phyloP scores from a whole-genome alignment of 1,284 basidiomycete genomes.

The Irpex rosettiformis region DNA sequence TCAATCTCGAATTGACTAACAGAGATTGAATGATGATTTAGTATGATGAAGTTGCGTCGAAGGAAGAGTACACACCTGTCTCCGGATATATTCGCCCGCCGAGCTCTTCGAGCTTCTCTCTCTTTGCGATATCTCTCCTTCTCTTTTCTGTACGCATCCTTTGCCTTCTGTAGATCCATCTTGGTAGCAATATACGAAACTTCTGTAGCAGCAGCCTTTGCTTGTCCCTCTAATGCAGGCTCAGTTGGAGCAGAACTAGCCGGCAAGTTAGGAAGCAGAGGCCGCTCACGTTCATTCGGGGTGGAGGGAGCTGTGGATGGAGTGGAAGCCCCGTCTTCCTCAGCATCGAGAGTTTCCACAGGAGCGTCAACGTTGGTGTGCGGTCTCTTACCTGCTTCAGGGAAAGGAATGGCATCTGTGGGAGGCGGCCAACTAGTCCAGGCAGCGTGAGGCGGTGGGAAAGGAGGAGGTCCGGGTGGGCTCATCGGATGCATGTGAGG shows the following conservation, averaged over 20 bases:
- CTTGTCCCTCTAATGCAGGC: not conserved
- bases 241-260: not conserved
- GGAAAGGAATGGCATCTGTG: not conserved
- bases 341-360: not conserved
- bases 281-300: not conserved
- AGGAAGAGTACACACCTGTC: conserved; percentile 29
- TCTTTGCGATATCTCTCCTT: conserved; percentile 65
- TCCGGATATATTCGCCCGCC: conserved; percentile 24
- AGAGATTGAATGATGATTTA: not conserved
- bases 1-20: not conserved
- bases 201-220: not conserved
- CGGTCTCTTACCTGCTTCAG: not conserved
- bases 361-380: not conserved
- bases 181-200: conserved; percentile 22
- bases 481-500: not conserved
- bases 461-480: not conserved
- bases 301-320: not conserved
- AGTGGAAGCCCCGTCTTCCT: not conserved
- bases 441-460: not conserved
- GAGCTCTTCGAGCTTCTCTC: conserved; percentile 46
- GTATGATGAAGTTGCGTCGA: conserved; percentile 13
- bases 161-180: conserved; percentile 65
- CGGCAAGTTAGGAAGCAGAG: not conserved
- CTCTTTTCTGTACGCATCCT: conserved; percentile 58
- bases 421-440: not conserved